Conservation (phyloP, 345 rosid species). For the Excoecaria cochinchinensis region DNA sequence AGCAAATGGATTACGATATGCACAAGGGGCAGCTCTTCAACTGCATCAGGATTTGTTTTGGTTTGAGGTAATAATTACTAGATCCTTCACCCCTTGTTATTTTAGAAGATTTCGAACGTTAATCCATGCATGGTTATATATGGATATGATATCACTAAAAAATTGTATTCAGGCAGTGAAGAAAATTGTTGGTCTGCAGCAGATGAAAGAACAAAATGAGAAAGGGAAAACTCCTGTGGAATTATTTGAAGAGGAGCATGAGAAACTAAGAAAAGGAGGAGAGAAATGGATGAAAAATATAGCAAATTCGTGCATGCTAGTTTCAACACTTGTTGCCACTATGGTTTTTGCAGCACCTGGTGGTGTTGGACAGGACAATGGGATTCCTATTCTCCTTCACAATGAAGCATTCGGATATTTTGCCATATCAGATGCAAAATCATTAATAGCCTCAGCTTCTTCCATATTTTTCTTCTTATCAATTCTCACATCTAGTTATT, state of each 20-base stretch:
- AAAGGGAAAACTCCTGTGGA: conserved; percentile 14
- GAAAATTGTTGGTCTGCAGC: conserved; percentile 7
- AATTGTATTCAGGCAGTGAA: conserved; percentile 18
- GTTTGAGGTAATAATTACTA: conserved; percentile 36
- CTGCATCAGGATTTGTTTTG: conserved; percentile 40
- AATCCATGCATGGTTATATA: neutral
- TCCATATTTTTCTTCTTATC: conserved; percentile 10
- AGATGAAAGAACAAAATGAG: conserved; percentile 10
- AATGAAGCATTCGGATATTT: neutral
- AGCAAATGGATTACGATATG: conserved; percentile 26
- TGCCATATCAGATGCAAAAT: neutral
- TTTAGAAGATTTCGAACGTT: neutral
- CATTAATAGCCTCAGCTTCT: neutral
- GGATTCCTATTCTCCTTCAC: neutral
- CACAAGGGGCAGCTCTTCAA: conserved; percentile 46
- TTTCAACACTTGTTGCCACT: conserved; percentile 14
- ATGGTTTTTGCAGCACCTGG: conserved; percentile 13
- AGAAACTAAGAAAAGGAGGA: neutral
- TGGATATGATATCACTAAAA: neutral
- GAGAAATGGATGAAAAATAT: conserved; percentile 5
- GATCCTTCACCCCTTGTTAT: neutral
- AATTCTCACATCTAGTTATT: conserved; percentile 10
- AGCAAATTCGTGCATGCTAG: conserved; percentile 14
- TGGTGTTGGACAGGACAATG: neutral
- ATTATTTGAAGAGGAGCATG: conserved; percentile 7